Evolutionary conservation across 495 filamentous ascomycete species (phyloP).

Genomic region (Annulohypoxylon moriforme): DNA sequence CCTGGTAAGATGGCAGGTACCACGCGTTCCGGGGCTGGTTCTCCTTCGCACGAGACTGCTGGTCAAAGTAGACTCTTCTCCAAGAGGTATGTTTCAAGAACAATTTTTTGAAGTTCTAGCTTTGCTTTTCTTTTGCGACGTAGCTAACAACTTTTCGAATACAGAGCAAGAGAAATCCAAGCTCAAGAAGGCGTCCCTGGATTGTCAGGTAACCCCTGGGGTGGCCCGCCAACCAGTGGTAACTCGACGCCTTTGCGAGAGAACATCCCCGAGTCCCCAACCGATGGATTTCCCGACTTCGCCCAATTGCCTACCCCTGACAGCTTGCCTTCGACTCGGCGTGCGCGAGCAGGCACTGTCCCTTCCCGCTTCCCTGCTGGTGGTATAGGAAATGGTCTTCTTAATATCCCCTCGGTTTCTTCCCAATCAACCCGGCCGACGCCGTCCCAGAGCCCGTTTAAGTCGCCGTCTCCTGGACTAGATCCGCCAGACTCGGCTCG

Average conservation of each 20-base stretch:
- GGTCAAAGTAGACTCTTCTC: conserved; percentile 79
- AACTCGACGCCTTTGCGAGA: conserved; percentile 96
- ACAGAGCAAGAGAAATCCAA: conserved; percentile 93
- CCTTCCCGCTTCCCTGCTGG: conserved; percentile 90
- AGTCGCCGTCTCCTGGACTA: conserved; percentile 76
- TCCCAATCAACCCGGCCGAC: conserved; percentile 88
- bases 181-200: conserved; percentile 85
- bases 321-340: conserved; percentile 66
- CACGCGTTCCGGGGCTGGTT: conserved; percentile 90
- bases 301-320: conserved; percentile 70
- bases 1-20: conserved; percentile 76
- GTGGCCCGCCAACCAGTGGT: conserved; percentile 88
- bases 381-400: conserved; percentile 67
- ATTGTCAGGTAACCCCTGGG: conserved; percentile 87
- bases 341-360: conserved; percentile 94
- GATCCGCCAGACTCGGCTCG: conserved; percentile 69
- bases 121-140: conserved; percentile 6
- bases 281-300: conserved; percentile 94
- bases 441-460: conserved; percentile 90
- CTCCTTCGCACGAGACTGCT: conserved; percentile 91
- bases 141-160: conserved; percentile 34
- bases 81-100: conserved; percentile 77
- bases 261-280: conserved; percentile 97
- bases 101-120: neutral
- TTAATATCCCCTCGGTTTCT: conserved; percentile 71